These are phyloP conservation scores for Hymenoscyphus fraxineus DNA, from an alignment of 2,329 filamentous ascomycete species.

Conservation along the genomic window DNA sequence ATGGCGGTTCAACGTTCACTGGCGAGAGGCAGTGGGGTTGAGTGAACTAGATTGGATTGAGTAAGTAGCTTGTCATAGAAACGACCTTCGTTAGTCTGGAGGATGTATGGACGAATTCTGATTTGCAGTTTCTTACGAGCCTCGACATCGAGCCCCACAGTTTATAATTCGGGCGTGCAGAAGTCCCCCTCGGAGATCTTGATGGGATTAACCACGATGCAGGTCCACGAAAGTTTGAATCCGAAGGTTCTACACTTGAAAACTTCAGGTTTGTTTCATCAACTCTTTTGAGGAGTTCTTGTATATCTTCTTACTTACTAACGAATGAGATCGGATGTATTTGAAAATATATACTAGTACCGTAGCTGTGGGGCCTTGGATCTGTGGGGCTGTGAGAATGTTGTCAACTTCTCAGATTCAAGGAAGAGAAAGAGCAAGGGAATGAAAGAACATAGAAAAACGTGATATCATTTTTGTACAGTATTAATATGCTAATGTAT, in stretches of 20 bases:
- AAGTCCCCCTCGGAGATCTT: not conserved
- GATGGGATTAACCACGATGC: not conserved
- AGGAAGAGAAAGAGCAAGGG: not conserved
- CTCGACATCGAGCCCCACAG: not conserved
- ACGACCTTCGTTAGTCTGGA: not conserved
- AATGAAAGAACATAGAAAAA: not conserved
- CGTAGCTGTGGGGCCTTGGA: not conserved
- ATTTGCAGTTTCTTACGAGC: not conserved
- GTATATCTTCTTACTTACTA: not conserved
- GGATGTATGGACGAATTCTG: not conserved
- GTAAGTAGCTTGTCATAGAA: constrained; percentile 2
- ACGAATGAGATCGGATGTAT: not conserved
- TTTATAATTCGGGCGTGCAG: not conserved
- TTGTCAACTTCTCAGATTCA: not conserved
- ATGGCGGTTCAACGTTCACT: not conserved
- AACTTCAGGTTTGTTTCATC: not conserved
- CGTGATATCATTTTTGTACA: not conserved
- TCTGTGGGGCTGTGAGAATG: not conserved
- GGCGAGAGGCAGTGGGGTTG: not conserved
- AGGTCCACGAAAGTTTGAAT: not conserved
- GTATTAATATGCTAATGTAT: not conserved
- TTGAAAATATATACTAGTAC: not conserved
- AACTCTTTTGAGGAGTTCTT: not conserved
- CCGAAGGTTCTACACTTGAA: not conserved
- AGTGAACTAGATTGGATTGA: not conserved